Base-by-base conservation (phyloP, 371 early-diverging fungal genomes). In the Phascolomyces articulosus region DNA sequence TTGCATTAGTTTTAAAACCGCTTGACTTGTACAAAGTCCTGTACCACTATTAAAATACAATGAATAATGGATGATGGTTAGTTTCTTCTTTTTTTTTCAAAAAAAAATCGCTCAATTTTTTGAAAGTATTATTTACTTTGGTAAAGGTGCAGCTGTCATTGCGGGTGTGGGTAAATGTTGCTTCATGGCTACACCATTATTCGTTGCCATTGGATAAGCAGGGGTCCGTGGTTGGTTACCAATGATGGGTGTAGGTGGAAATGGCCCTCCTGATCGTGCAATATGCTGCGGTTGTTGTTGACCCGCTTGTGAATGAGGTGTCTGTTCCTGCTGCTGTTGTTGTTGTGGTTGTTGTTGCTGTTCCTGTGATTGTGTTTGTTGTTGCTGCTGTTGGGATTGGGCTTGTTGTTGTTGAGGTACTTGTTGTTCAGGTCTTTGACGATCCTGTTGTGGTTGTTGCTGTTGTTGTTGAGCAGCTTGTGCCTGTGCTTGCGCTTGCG, bases 1-100 rank as follows among this genome's bases (percentile, higher is more conserved):
- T 55, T 80, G 78, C 60, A 80, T 60, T 51, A 80, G 40, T 40
- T 78, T 75, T 40, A 80, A 64, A 9, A 80, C 80, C 34, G 78
- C 80, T 34, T 73, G 72, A 23, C 78, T 78, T 26, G 64, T 68
- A 13, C 48, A 23, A 34, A 56, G 34, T 15, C 51, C 51, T 8
- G 55, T 58, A 27, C 54, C 58, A 28, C 57, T 48, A n/a, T 40
- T 20, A 48, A 28, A 16, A n/a, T n/a, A n/a, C n/a, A n/a, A n/a
- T n/a, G n/a, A n/a, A n/a, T n/a, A n/a, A n/a, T n/a, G n/a, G n/a
- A n/a, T n/a, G n/a, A n/a, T n/a, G n/a, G n/a, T n/a, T n/a, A n/a
- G n/a, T n/a, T n/a, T n/a, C n/a, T n/a, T n/a, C n/a, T n/a, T n/a
- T n/a, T n/a, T n/a, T n/a, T n/a, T n/a, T n/a, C n/a, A 6, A 27